These are phyloP conservation scores for Aureobasidium sp. DNA, from an alignment of 2,329 filamentous ascomycete genomes.

Conservation along the genomic window DNA sequence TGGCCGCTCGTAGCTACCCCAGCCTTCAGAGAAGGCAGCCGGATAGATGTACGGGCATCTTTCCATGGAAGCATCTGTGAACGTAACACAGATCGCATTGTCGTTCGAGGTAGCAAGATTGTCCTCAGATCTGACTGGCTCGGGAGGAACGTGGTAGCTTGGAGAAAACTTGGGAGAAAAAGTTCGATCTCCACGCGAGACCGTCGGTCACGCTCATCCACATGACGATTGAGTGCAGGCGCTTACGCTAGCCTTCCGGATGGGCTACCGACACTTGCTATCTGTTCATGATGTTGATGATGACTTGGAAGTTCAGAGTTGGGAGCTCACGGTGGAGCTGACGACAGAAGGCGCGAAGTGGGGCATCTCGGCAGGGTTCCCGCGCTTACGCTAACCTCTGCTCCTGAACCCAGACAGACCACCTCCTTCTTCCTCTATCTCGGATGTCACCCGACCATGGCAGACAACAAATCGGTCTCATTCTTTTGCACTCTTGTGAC, in stretches of 20 bases:
- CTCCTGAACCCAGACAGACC: not conserved
- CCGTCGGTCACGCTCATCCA: not conserved
- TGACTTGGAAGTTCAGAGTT: not conserved
- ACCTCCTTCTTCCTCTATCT: not conserved
- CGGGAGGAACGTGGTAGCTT: not conserved
- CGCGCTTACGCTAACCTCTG: constrained; percentile 5
- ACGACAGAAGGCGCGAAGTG: not conserved
- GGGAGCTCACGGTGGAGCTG: not conserved
- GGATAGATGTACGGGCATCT: too few species aligned
- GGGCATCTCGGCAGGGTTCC: not conserved
- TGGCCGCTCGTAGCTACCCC: constrained; percentile 13
- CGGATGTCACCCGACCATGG: not conserved
- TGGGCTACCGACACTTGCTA: not conserved
- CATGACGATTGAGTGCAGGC: not conserved
- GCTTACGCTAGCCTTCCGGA: not conserved
- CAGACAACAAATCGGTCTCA: too few species aligned
- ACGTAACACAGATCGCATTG: not conserved
- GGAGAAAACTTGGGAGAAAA: not conserved
- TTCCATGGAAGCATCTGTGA: not conserved
- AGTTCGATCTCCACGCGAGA: not conserved
- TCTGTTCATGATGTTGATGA: not conserved
- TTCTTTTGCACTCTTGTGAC: not conserved
- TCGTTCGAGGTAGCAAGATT: not conserved
- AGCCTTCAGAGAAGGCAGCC: not conserved
- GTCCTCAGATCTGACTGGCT: not conserved